Base-by-base conservation (phyloP, 2,329 filamentous ascomycete species). In the Pseudocercospora macadamiae region DNA sequence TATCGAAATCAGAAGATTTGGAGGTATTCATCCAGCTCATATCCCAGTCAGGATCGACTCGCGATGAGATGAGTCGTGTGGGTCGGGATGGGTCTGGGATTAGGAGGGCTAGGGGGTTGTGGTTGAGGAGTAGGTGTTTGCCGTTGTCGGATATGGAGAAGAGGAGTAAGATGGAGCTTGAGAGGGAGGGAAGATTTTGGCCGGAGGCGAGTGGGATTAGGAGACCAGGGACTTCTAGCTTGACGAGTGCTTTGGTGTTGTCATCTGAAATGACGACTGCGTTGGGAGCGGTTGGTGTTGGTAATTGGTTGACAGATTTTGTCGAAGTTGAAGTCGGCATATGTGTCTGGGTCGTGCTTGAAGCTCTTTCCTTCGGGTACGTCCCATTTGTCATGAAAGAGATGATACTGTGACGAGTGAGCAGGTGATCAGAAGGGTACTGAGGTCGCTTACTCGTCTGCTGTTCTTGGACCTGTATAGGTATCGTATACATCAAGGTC, bases 31-130 rank as follows among this genome's bases (percentile, higher is more conserved):
- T 32, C 18, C 32, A 32, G 34, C 36, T 45, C 14, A 56, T 28
- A 6, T 54, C 32, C n/a, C 28, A 49, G 45, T 55, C 37, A 7
- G 23, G 16, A 14, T 37, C 16, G 7, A 62, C 48, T 34, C 57
- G 37, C 12, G 14, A 12, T n/a, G 53, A 49, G 30, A 12, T 18
- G 9, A 58, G 54, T 12, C 45, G 34, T 18, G 21, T 9, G 7
- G 60, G 56, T 16, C 54, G 47, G 23, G 56, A 59, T 23, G 55
- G 56, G 39, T 57, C 25, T 6, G 53, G 53, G 21, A 59, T 54
- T n/a, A 30, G 56, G 6, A 62, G 39, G 12, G 60, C 56, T 12
- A 59, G 39, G 14, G 36, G 18, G 19, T 56, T 39, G 28, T 49
- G 39, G 23, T 59, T 55, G 18, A 62, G 47, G 12, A 56, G 47